These are phyloP conservation scores for Ceraceosorus guamensis DNA, from an alignment of 1,284 basidiomycete species.

Conservation along the genomic window DNA sequence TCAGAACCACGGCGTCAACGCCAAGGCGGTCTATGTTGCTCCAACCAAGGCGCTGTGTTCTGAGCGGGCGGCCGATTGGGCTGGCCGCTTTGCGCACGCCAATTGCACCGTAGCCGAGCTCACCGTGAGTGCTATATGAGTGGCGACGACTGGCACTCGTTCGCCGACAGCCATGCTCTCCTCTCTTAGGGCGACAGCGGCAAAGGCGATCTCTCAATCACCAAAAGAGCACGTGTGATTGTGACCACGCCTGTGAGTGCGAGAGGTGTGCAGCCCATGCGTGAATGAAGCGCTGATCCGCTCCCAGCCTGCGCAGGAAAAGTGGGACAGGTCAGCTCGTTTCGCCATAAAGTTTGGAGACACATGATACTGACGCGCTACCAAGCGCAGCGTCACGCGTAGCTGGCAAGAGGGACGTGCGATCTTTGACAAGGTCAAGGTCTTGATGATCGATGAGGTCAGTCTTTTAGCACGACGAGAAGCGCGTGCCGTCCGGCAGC, in stretches of 20 bases:
- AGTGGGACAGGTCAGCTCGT: not conserved
- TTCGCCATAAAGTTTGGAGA: no score
- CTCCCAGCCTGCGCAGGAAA: not conserved
- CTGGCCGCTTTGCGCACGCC: slow-evolving; percentile 64
- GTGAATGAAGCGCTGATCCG: slow-evolving; percentile 53
- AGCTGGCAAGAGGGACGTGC: not conserved
- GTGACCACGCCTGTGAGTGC: slow-evolving; percentile 75
- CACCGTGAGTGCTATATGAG: slow-evolving; percentile 62
- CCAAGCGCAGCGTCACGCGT: slow-evolving; percentile 53
- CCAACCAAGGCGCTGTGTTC: slow-evolving; percentile 79
- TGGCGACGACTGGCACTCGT: slow-evolving; percentile 56
- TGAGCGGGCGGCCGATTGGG: slow-evolving; percentile 79
- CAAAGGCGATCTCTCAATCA: slow-evolving; percentile 2
- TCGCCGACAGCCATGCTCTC: slow-evolving; percentile 2
- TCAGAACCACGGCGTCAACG: not conserved
- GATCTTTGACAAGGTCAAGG: slow-evolving; percentile 31
- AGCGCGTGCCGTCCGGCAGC: no score
- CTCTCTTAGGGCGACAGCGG: slow-evolving; percentile 41
- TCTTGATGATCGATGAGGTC: slow-evolving; percentile 76
- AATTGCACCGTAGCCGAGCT: slow-evolving; percentile 70
- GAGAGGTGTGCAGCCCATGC: slow-evolving; percentile 58
- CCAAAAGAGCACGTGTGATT: slow-evolving; percentile 44
- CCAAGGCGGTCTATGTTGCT: slow-evolving; percentile 75
- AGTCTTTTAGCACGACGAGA: no score
- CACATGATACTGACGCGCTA: not conserved